phyloP scores from a whole-genome alignment of 768 basidiomycete genomes.

The Collybia mongolica region DNA sequence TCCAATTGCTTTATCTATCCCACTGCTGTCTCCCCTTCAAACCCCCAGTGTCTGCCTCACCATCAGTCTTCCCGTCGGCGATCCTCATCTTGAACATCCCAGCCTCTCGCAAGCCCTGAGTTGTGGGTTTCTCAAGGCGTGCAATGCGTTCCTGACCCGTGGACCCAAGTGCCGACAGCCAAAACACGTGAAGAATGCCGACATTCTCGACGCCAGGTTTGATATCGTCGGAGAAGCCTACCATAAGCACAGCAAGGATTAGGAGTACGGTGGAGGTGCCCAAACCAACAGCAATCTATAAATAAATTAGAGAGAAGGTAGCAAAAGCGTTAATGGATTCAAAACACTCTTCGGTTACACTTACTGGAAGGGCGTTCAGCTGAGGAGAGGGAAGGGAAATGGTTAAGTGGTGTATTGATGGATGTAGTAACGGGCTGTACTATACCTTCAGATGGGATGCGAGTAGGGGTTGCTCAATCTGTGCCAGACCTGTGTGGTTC shows the following conservation, averaged over 20 bases:
- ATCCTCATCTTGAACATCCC: neutral
- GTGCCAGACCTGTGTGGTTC: too few relatives aligned
- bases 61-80: too few relatives aligned
- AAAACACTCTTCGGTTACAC: too few relatives aligned
- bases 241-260: neutral
- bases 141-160: neutral
- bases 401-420: too few relatives aligned
- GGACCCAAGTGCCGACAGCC: neutral
- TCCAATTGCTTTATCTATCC: too few relatives aligned
- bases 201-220: neutral
- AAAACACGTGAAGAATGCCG: neutral
- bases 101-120: neutral
- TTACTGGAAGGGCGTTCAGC: neutral
- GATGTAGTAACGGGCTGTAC: too few relatives aligned
- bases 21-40: too few relatives aligned
- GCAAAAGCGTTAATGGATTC: too few relatives aligned
- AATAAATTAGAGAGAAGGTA: too few relatives aligned
- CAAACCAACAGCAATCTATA: neutral
- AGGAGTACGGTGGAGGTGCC: neutral
- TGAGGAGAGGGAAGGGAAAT: neutral
- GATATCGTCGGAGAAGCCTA: neutral
- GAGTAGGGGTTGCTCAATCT: too few relatives aligned
- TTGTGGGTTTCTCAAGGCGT: neutral
- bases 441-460: too few relatives aligned
- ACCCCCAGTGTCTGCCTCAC: too few relatives aligned